A percentile compares a stretch with the other conserved stretches of the same genome.
These are phyloP conservation scores for Colletotrichum sp. DNA, from an alignment of 2,329 filamentous ascomycete species.

Conservation along the genomic window DNA sequence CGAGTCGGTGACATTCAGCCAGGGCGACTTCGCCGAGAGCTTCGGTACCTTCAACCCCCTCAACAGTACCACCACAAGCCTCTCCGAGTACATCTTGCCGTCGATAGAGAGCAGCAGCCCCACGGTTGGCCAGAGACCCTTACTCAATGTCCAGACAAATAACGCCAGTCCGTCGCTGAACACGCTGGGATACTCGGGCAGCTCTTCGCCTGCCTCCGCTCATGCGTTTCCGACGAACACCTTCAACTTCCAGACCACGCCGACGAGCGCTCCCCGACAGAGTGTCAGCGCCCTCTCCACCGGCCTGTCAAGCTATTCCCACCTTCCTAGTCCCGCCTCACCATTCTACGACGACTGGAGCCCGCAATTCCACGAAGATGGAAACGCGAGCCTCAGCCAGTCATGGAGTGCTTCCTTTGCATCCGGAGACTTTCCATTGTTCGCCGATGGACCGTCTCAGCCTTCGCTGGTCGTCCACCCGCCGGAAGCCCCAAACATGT, in stretches of 20 bases:
- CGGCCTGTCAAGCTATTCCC: background rate
- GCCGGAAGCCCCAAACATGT: background rate
- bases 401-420: background rate
- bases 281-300: background rate
- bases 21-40: background rate
- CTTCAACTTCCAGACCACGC: background rate
- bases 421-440: background rate
- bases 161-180: background rate
- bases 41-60: background rate
- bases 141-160: background rate
- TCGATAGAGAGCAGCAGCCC: slow-evolving; percentile 1
- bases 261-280: background rate
- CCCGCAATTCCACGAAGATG: background rate
- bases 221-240: background rate
- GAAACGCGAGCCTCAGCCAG: background rate
- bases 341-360: background rate
- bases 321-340: background rate
- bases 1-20: slow-evolving; percentile 2
- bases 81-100: background rate
- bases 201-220: background rate
- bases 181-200: background rate
- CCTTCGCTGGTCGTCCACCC: background rate
- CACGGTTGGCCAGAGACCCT: background rate
- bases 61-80: background rate
- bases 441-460: background rate